A percentile compares a stretch with the other conserved stretches of the same genome.
phyloP scores from a whole-genome alignment of 148 eudicot genomes.

The Beta vulgaris region DNA sequence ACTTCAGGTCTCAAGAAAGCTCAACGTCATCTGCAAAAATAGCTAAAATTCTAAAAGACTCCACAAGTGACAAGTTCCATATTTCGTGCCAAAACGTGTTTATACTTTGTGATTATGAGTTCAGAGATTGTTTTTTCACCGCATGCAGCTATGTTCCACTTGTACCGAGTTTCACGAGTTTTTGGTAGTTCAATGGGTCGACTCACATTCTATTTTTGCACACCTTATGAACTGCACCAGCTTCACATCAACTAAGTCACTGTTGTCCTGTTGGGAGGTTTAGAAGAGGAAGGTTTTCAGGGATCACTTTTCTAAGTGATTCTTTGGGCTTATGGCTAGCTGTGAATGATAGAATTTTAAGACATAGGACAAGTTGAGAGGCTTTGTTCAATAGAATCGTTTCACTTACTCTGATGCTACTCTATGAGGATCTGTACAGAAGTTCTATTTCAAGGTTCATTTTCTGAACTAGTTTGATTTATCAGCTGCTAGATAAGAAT shows the following conservation, averaged over 20 bases:
- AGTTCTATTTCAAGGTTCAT: background rate
- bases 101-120: background rate
- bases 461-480: background rate
- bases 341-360: background rate
- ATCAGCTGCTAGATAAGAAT: background rate
- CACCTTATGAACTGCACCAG: too few species aligned
- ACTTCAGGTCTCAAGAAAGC: too few species aligned
- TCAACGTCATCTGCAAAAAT: too few species aligned
- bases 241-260: too few species aligned
- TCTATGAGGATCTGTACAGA: background rate
- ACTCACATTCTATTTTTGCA: background rate
- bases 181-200: background rate
- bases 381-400: background rate
- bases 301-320: background rate
- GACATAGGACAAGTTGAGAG: background rate
- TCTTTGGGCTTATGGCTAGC: background rate
- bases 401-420: too few species aligned
- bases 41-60: too few species aligned
- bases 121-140: background rate
- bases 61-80: too few species aligned
- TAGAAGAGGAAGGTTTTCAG: background rate
- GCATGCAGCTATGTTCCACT: background rate
- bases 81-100: too few species aligned
- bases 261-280: too few species aligned
- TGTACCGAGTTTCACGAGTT: background rate